phyloP scores from a whole-genome alignment of 108 stramenopile species.

The Bacterosira constricta region DNA sequence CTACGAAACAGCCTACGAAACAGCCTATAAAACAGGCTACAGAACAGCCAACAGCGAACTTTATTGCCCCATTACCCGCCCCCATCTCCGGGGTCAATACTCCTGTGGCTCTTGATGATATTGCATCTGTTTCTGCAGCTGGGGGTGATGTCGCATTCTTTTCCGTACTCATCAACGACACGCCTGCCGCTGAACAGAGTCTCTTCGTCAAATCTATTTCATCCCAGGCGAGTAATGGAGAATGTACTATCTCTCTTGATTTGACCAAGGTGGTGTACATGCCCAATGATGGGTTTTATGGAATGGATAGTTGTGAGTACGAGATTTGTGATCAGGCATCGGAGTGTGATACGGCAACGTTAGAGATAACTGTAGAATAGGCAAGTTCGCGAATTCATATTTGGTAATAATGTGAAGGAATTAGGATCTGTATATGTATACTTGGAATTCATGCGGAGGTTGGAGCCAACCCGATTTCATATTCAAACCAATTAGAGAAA shows the following conservation, averaged over 20 bases:
- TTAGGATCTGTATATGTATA: too few relatives aligned
- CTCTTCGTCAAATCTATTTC: constrained; percentile 8
- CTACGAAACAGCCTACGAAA: too few relatives aligned
- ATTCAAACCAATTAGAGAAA: too few relatives aligned
- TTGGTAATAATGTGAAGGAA: too few relatives aligned
- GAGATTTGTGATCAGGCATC: constrained; percentile 14
- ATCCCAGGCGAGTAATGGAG: constrained; percentile 7
- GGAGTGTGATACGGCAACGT: constrained; percentile 9
- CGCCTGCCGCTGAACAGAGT: neutral
- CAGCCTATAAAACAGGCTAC: too few relatives aligned
- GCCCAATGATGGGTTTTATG: constrained; percentile 13
- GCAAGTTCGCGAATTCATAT: too few relatives aligned
- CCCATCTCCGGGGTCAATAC: too few relatives aligned
- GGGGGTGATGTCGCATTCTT: constrained; percentile 13
- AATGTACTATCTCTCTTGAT: constrained; percentile 9
- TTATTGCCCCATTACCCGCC: too few relatives aligned
- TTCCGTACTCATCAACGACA: constrained; percentile 22
- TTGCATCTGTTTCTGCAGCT: neutral
- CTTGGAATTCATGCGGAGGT: too few relatives aligned
- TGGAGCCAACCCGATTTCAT: too few relatives aligned
- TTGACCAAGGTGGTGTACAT: constrained; percentile 11
- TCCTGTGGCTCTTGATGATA: constrained; percentile 11
- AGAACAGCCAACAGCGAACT: too few relatives aligned
- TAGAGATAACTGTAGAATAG: constrained; percentile 11
- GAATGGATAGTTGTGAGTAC: constrained; percentile 14